Conservation (phyloP, 1,139 yeast genomes). For the Hyphopichia khmerensis region DNA sequence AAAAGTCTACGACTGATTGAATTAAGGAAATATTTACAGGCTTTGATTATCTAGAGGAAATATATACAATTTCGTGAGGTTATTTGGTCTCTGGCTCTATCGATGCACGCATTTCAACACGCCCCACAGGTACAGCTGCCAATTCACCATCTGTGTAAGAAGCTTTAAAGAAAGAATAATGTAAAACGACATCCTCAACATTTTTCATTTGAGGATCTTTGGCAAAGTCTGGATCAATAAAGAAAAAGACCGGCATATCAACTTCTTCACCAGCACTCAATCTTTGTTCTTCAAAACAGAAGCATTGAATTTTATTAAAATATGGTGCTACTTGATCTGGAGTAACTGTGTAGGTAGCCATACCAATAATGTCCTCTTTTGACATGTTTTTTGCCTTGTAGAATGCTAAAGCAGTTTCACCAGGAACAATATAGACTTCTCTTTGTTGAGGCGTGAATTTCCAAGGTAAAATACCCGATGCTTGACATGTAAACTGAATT, state of each 20-base stretch:
- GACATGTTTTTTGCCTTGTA: slow-evolving; percentile 88
- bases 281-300: slow-evolving; percentile 96
- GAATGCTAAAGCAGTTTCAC: slow-evolving; percentile 96
- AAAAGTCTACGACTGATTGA: no score
- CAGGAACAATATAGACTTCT: slow-evolving; percentile 92
- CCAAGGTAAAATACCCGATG: slow-evolving; percentile 93
- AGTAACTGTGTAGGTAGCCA: slow-evolving; percentile 96
- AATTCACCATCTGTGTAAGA: slow-evolving; percentile 46
- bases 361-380: slow-evolving; percentile 89
- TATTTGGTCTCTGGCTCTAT: no score
- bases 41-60: no score
- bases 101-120: slow-evolving; percentile 19
- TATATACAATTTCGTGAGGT: no score
- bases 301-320: slow-evolving; percentile 95
- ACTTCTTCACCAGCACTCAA: slow-evolving; percentile 95
- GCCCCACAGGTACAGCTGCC: slow-evolving; percentile 40
- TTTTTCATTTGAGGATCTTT: slow-evolving; percentile 92
- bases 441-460: slow-evolving; percentile 91
- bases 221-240: slow-evolving; percentile 96
- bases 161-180: slow-evolving; percentile 89
- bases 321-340: slow-evolving; percentile 97
- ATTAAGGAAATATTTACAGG: no score
- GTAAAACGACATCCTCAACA: slow-evolving; percentile 85
- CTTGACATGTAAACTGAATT: slow-evolving; percentile 86
- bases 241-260: slow-evolving; percentile 98